Evolutionary conservation across 768 basidiomycete genomes (phyloP), one percentile per base, ranked within the genome.

Genomic region (Xerocomellus dryophilus): DNA sequence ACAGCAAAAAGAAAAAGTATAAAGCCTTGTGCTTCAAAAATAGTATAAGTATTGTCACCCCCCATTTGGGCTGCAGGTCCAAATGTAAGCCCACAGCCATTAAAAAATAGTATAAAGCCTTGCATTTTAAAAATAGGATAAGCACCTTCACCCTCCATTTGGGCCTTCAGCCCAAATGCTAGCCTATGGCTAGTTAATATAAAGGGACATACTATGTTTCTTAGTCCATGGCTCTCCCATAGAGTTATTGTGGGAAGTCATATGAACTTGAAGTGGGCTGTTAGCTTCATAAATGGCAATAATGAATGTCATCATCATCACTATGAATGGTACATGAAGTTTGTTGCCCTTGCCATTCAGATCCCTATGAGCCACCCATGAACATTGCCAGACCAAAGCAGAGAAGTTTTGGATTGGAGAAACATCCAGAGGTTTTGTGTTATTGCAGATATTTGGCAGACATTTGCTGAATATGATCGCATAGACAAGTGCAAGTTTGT

Each of bases 311-410:
- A 18, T 18, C 38, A 39, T 39, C 38, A 39, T 39, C 1, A 39
- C 15, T 2, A 39, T 9, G 10, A 18, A 39, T 2, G 38, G 38
- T 1, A 9, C 9, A 4, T 2, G 18, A 2, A 10, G 2, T 5
- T 39, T 18, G 9, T 9, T 9, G 8, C 38, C 23, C 23, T 23
- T 23, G 23, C 5, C 3, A 23, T 23, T 23, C 5, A 5, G 23
- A 23, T 23, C 23, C 5, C 5, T 23, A 5, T 23, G 23, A 23
- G 23, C 5, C 3, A 23, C 23, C 23, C 23, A 39, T 2, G n/a
- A 1, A 3, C 8, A 18, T 9, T 39, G n/a, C 0, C 18, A 15
- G n/a, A 39, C 18, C 5, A 18, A 3, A 1, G 7, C 1, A 1
- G 38, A 20, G 7, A 9, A 18, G 8, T 39, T 18, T 9, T 7